These are phyloP conservation scores for Saitozyma podzolica DNA, from an alignment of 768 basidiomycete species.

Conservation along the genomic window DNA sequence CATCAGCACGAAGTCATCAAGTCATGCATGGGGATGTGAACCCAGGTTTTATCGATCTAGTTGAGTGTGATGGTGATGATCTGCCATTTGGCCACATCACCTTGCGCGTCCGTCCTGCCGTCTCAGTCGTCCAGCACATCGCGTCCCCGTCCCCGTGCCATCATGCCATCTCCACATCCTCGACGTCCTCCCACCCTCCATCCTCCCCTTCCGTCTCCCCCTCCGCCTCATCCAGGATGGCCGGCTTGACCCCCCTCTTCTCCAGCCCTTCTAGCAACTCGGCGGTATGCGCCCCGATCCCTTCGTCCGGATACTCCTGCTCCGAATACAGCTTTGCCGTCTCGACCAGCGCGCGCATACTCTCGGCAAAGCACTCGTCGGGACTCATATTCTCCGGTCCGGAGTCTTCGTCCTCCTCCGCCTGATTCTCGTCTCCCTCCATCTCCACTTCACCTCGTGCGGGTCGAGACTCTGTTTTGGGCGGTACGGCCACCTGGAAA, in stretches of 20 bases:
- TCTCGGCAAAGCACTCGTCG: conserved; percentile 75
- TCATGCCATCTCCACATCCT: conserved; percentile 57
- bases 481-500: not conserved
- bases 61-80: not conserved
- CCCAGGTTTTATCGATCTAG: too few relatives aligned
- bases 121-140: not conserved
- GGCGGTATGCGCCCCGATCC: conserved; percentile 70
- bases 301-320: conserved; percentile 73
- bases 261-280: conserved; percentile 73
- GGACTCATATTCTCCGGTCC: conserved; percentile 60
- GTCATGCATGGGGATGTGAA: too few relatives aligned
- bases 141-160: conserved; percentile 10
- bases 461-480: not conserved
- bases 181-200: conserved; percentile 64
- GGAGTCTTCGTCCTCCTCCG: conserved; percentile 44
- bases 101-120: not conserved
- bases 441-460: conserved; percentile 31
- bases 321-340: conserved; percentile 74
- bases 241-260: conserved; percentile 65
- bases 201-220: conserved; percentile 64
- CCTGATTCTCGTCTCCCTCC: conserved; percentile 55
- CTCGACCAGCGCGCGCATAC: conserved; percentile 77
- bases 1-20: not conserved
- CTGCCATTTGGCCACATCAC: not conserved
- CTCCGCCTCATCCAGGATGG: conserved; percentile 61